Percentiles rank a stretch among this genome's conserved stretches.
Evolutionary conservation across 208 protist species (phyloP).

Genomic region (Trypanosoma congolense): DNA sequence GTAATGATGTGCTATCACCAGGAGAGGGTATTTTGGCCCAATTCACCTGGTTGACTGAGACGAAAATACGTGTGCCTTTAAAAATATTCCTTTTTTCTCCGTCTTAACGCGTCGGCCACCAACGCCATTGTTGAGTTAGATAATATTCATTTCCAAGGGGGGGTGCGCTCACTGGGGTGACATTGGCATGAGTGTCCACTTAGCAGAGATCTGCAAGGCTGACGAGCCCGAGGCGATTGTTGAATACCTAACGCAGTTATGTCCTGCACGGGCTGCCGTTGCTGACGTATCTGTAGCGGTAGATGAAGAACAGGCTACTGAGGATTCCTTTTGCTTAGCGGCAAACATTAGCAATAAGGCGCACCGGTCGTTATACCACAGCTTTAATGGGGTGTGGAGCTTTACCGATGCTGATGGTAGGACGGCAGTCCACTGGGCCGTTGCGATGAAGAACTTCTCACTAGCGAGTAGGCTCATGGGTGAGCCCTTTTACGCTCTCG

Average conservation of each 20-base stretch:
- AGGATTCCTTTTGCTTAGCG: no score
- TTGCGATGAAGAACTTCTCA: conserved; percentile 71
- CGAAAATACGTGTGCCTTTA: no score
- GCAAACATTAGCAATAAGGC: conserved; percentile 1
- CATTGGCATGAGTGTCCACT: conserved; percentile 26
- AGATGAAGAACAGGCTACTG: no score
- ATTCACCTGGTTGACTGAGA: no score
- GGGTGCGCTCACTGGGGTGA: no score
- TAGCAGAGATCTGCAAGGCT: conserved; percentile 69
- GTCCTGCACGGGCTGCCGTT: conserved; percentile 5
- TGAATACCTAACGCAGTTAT: conserved; percentile 34
- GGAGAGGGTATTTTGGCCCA: no score
- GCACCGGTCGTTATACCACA: conserved; percentile 19
- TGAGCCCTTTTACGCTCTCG: conserved; percentile 51
- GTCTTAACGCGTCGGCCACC: no score
- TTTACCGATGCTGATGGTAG: conserved; percentile 83
- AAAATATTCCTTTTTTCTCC: no score
- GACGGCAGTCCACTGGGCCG: conserved; percentile 85
- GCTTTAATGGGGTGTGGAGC: conserved; percentile 49
- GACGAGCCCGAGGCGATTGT: conserved; percentile 49
- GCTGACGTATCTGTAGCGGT: no score
- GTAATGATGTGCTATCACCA: no score
- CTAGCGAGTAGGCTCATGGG: conserved; percentile 57
- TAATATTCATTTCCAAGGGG: no score
- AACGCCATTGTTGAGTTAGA: no score